phyloP scores from a whole-genome alignment of 306 rosid genomes.

The Cucumis cinereus region DNA sequence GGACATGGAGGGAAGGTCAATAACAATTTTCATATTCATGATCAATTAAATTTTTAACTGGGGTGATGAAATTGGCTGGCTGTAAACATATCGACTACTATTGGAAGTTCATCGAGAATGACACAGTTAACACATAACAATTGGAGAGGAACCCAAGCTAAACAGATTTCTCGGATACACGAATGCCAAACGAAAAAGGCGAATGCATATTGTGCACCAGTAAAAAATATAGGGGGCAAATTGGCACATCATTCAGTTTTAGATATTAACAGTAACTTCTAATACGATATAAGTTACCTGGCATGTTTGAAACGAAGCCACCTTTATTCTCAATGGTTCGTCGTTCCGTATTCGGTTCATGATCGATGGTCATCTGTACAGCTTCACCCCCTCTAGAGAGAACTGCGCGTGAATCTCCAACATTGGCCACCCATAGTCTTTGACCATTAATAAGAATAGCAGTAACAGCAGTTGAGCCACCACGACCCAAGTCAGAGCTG shows the following conservation, averaged over 20 bases:
- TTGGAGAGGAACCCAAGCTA: slow-evolving; percentile 1
- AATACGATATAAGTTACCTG: slow-evolving; percentile 37
- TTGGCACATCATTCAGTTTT: neutral
- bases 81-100: neutral
- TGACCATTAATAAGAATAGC: slow-evolving; percentile 67
- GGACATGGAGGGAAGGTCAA: neutral
- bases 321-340: slow-evolving; percentile 77
- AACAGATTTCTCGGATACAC: neutral
- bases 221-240: neutral
- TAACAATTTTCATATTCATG: neutral
- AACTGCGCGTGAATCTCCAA: slow-evolving; percentile 95
- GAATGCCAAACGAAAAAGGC: neutral
- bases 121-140: neutral
- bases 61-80: neutral
- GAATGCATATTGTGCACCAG: neutral
- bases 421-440: slow-evolving; percentile 66
- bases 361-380: slow-evolving; percentile 68
- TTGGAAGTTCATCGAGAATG: neutral
- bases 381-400: slow-evolving; percentile 73
- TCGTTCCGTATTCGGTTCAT: slow-evolving; percentile 74
- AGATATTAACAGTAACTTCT: neutral
- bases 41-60: neutral
- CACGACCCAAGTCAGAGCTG: slow-evolving; percentile 87
- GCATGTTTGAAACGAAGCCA: slow-evolving; percentile 96
- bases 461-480: slow-evolving; percentile 95